Evolutionary conservation across 768 basidiomycete species (phyloP).

Genomic region (Mycena galopus): DNA sequence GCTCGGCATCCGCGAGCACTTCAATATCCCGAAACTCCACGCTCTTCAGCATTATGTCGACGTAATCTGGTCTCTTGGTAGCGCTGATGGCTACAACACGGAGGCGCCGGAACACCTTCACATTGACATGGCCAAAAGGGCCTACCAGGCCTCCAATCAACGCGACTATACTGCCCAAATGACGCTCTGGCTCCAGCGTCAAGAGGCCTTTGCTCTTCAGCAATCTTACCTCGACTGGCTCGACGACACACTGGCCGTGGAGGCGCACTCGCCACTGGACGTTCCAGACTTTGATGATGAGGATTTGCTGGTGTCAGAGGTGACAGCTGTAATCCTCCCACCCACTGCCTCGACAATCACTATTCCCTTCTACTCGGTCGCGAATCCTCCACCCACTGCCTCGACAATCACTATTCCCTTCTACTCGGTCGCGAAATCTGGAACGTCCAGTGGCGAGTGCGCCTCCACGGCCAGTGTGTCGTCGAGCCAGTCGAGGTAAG

Average conservation of each 20-base stretch:
- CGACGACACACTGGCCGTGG: background rate
- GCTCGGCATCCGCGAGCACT: constrained; percentile 23
- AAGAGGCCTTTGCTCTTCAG: constrained; percentile 44
- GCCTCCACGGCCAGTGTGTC: background rate
- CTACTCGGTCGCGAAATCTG: constrained; percentile 10
- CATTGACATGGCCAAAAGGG: constrained; percentile 33
- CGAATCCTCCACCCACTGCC: constrained; percentile 30
- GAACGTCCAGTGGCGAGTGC: background rate
- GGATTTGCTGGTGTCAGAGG: background rate
- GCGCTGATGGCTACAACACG: constrained; percentile 20
- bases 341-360: background rate
- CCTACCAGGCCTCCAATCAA: constrained; percentile 37
- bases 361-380: constrained; percentile 4
- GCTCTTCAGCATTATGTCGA: constrained; percentile 19
- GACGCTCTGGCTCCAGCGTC: constrained; percentile 47
- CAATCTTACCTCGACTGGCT: constrained; percentile 45
- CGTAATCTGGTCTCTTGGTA: constrained; percentile 7
- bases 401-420: constrained; percentile 20
- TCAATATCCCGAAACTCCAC: constrained; percentile 20
- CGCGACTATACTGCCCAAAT: constrained; percentile 48
- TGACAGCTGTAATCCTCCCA: background rate
- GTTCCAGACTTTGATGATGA: constrained; percentile 15
- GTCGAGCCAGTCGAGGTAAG: constrained; percentile 45
- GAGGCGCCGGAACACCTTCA: constrained; percentile 45
- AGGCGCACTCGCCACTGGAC: background rate